Base-by-base conservation (phyloP, 768 basidiomycete species). In the Mycena chlorophos region DNA sequence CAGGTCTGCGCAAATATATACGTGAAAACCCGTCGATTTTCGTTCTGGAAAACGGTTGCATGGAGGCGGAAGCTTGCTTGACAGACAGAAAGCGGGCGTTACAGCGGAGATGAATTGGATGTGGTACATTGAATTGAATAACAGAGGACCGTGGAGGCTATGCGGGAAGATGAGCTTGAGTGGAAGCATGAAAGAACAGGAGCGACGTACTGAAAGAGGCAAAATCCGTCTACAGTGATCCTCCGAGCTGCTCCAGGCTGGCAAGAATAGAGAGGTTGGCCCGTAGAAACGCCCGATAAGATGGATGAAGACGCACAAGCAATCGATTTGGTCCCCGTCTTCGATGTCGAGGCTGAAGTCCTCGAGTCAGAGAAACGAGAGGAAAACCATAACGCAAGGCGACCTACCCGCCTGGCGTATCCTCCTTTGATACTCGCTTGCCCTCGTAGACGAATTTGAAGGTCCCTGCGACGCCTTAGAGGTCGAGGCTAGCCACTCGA, bases 391-490 rank as follows among this genome's bases (percentile, higher is more conserved):
- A 55, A 29, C 16, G 29, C 39, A 55, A 40, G 55, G 30, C 3
- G 28, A 67, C 75, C 57, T 56, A 88, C 87, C 46, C 69, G 34
- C 71, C 78, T 12, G 87, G 86, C 3, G 85, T 86, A 23, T 82
- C 77, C 0, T 80, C 73, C 29, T 69, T 53, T 16, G 55, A 63
- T 30, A 88, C 54, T 29, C 87, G 76, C 2, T 71, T 63, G 0
- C 84, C 86, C 1, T 86, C 82, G 48, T 76, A 81, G 0, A 73
- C 74, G 56, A 88, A 88, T 57, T 80, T 83, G 59, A 88, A 81
- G 0, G 86, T 84, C 16, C 84, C 86, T 87, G 38, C 26, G 39
- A 43, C 19, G n/a, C 27, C 38, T 42, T 10, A 13, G n/a, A n/a
- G n/a, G 45, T 45, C 23, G 57, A 43, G 51, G 50, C 30, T 51